Conservation (phyloP, 495 filamentous ascomycete species). For the Tuber calosporum region DNA sequence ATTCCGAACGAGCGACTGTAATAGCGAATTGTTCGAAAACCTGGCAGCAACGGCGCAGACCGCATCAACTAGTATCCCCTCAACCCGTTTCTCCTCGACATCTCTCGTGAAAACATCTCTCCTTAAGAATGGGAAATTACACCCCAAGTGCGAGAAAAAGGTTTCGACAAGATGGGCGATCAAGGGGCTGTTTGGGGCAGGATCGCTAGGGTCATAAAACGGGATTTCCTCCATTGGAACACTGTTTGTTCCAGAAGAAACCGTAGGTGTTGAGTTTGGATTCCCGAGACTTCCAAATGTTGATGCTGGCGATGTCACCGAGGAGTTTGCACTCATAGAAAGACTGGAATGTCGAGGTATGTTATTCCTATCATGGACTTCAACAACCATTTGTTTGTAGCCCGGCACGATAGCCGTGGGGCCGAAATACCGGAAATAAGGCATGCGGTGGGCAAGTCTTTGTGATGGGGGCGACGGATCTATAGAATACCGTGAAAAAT, state of each 20-base stretch:
- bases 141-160: slow-evolving; percentile 71
- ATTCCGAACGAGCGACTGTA: slow-evolving; percentile 48
- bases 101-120: slow-evolving; percentile 60
- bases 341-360: slow-evolving; percentile 29
- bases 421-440: slow-evolving; percentile 82
- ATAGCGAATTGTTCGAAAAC: slow-evolving; percentile 57
- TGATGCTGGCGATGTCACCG: slow-evolving; percentile 28
- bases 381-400: slow-evolving; percentile 87
- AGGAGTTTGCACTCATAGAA: slow-evolving; percentile 25
- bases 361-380: slow-evolving; percentile 51
- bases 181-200: slow-evolving; percentile 59
- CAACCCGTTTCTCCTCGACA: slow-evolving; percentile 68
- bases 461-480: slow-evolving; percentile 30
- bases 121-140: slow-evolving; percentile 73
- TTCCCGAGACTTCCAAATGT: slow-evolving; percentile 15
- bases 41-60: slow-evolving; percentile 72
- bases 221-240: slow-evolving; percentile 55
- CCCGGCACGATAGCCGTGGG: slow-evolving; percentile 83
- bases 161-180: slow-evolving; percentile 67
- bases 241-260: slow-evolving; percentile 9
- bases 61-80: slow-evolving; percentile 78
- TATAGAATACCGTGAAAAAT: slow-evolving; percentile 9
- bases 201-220: slow-evolving; percentile 66
- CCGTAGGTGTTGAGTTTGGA: slow-evolving; percentile 14
- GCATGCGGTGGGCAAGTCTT: slow-evolving; percentile 51